Base-by-base conservation (phyloP, 2,329 filamentous ascomycete genomes). In the Pseudogymnoascus verrucosus region DNA sequence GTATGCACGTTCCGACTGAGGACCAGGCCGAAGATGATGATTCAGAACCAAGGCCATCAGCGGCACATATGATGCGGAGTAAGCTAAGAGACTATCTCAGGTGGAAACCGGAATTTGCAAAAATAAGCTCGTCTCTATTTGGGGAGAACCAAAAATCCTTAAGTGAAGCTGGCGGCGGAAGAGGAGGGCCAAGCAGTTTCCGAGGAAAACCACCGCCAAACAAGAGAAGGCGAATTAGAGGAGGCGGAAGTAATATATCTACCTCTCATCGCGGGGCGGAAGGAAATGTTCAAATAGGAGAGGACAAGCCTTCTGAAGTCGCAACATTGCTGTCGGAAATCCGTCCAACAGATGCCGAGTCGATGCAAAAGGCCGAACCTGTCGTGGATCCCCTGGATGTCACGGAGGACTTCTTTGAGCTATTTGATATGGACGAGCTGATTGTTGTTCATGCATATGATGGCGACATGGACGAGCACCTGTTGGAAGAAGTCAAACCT, bases 401-500 rank as follows among this genome's bases (percentile, higher is more conserved):
- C 72, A 93, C 95, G 89, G 93, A 97, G 67, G 89, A 93, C 68
- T 95, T 89, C 76, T 98, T 93, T 73, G 85, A 95, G 74, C 82
- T 98, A 34, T 96, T 93, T 74, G 90, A 96, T 63, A 95, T 96
- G 86, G 84, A 91, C 69, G 90, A 96, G 68, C 79, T 98, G 19
- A 82, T 98, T 11, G 86, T 96, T 42, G 82, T 98, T 16, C 95
- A 98, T 74, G 89, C 95, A 1, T 99, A 96, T 74, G 92, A 96
- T 65, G 93, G 93, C 10, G 95, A 98, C 73, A 89, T 93, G 78
- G 95, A 99, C 74, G 95, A 98, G 73, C 91, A 96, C 74, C 83
- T 98, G n/a, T 83, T 99, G 1, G 93, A 99, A 74, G 95, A 99
- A 76, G 82, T 95, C 64, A 92, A 90, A 71, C 95, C 95, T 36